Conservation (phyloP, 768 basidiomycete genomes). For the Lactifluus piperatus region DNA sequence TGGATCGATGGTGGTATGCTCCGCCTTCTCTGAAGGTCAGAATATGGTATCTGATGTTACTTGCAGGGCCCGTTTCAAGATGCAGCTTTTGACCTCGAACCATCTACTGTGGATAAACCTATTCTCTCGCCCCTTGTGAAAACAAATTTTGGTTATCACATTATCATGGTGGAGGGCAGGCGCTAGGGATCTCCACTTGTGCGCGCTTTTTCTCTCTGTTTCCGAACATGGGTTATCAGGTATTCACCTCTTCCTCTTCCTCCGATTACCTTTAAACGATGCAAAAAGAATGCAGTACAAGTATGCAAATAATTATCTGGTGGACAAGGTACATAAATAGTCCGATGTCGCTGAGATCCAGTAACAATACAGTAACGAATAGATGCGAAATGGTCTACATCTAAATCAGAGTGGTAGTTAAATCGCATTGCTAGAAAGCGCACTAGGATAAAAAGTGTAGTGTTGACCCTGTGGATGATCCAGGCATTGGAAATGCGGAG, state of each 20-base stretch:
- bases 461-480: slow-evolving; percentile 6
- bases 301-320: slow-evolving; percentile 14
- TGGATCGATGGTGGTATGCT: slow-evolving; percentile 71
- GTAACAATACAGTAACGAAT: slow-evolving; percentile 15
- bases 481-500: slow-evolving; percentile 1
- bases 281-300: slow-evolving; percentile 10
- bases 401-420: slow-evolving; percentile 1
- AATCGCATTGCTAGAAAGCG: neutral
- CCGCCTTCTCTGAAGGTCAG: neutral
- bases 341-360: slow-evolving; percentile 8
- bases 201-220: neutral
- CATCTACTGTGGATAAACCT: slow-evolving; percentile 77
- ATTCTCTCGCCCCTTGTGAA: slow-evolving; percentile 64
- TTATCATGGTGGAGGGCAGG: slow-evolving; percentile 87
- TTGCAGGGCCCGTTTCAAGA: slow-evolving; percentile 68
- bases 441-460: slow-evolving; percentile 8
- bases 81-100: slow-evolving; percentile 73
- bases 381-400: slow-evolving; percentile 13
- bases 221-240: neutral
- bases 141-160: slow-evolving; percentile 79
- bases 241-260: neutral
- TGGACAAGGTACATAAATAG: slow-evolving; percentile 17
- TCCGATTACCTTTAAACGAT: neutral
- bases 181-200: slow-evolving; percentile 29
- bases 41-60: neutral